A percentile compares a stretch with the other conserved stretches of the same genome.
Conservation (phyloP, 2,329 filamentous ascomycete species). For the Claviceps humidiphila region DNA sequence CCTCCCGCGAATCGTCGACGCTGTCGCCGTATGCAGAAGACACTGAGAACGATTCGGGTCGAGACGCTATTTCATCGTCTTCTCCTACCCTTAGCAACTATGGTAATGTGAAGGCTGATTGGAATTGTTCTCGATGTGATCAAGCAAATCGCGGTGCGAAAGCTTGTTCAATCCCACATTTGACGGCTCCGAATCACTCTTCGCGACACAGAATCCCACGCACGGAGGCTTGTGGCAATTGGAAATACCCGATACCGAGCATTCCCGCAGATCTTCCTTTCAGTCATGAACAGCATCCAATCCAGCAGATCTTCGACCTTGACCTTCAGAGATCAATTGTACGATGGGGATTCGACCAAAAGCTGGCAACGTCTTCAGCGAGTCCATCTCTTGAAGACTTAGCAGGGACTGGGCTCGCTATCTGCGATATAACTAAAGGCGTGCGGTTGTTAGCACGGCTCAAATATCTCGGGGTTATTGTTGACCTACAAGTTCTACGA, state of each 20-base stretch:
- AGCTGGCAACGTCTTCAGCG: slow-evolving; percentile 13
- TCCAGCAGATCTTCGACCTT: slow-evolving; percentile 31
- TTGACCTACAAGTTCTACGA: slow-evolving; percentile 20
- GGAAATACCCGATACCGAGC: slow-evolving; percentile 7
- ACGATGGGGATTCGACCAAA: slow-evolving; percentile 32
- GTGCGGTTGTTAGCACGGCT: slow-evolving; percentile 22
- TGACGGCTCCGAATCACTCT: background rate
- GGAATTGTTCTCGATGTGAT: background rate
- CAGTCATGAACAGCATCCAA: slow-evolving; percentile 29
- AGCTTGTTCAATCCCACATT: background rate
- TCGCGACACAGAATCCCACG: background rate
- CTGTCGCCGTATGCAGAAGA: background rate
- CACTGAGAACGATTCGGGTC: background rate
- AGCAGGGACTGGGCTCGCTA: slow-evolving; percentile 7
- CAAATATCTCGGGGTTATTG: slow-evolving; percentile 21
- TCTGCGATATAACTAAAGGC: slow-evolving; percentile 23
- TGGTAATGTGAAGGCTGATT: background rate
- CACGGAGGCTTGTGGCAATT: background rate
- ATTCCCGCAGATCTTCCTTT: slow-evolving; percentile 29
- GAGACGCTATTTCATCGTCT: background rate
- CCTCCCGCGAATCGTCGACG: background rate
- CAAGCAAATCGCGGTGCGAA: background rate
- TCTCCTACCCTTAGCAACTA: background rate
- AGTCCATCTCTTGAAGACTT: slow-evolving; percentile 6
- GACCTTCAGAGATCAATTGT: slow-evolving; percentile 27